Base-by-base conservation (phyloP, 176 grass and related monocot genomes). In the Microstegium vimineum region DNA sequence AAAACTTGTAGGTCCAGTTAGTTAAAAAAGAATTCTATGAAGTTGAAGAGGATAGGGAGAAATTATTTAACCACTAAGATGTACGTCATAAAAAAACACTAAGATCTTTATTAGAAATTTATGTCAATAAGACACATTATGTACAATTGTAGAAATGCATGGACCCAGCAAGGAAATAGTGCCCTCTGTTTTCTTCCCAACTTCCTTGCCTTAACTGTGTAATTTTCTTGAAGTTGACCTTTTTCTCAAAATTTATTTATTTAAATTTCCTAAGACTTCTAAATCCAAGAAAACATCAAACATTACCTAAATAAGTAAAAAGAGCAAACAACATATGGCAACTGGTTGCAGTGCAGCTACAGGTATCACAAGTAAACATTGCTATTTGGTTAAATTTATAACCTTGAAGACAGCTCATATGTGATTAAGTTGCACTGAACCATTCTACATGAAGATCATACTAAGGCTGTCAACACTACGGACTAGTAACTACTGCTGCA, bases 141-240 rank as follows among this genome's bases (percentile, higher is more conserved):
- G 49, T 73, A 14, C 41, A 86, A 51, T 22, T 65, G 73, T 69
- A 60, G 20, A 68, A 60, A 36, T 45, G 46, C 51, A 68, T 72
- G 22, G 28, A 69, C 67, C 32, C 30, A 76, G 22, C n/a, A 16
- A 77, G 56, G 34, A 28, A 77, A 77, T 42, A 15, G 8, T 36
- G 7, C 7, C 16, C 35, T 73, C 3, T 20, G 47, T 51, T 73
- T 51, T 51, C 69, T 42, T 49, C 41, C 42, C 16, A 11, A 9
- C 32, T 73, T 22, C 43, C 27, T 17, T 2, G 25, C 9, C 15
- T 73, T 32, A 18, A 49, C 42, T 42, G 12, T 77, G 52, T 37
- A 27, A 10, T 77, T 77, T 76, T 76, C 3, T 23, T 28, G 31
- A 52, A 54, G 20, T 20, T 54, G 46, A 32, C 32, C 9, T 12